phyloP scores from a whole-genome alignment of 805 yeast species.

The Metschnikowia kofuensis region DNA sequence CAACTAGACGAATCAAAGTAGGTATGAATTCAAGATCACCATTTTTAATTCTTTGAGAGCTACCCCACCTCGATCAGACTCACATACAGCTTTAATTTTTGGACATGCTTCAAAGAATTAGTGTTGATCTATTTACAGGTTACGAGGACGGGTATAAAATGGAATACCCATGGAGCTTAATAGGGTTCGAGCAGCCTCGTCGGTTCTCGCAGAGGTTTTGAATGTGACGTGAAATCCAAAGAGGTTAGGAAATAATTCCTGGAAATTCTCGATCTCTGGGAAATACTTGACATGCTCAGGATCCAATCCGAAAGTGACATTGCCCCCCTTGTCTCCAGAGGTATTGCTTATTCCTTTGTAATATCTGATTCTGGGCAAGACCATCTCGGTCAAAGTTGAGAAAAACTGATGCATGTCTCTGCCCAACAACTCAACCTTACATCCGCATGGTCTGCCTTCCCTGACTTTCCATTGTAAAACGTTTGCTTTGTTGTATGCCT shows the following conservation, averaged over 20 bases:
- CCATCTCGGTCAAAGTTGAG: conserved; percentile 83
- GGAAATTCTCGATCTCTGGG: conserved; percentile 91
- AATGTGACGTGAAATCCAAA: conserved; percentile 84
- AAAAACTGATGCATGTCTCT: conserved; percentile 82
- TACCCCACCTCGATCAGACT: too few relatives aligned
- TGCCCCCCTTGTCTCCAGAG: conserved; percentile 84
- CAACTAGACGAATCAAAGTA: too few relatives aligned
- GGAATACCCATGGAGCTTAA: conserved; percentile 82
- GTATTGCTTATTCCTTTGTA: conserved; percentile 73
- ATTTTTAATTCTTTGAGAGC: too few relatives aligned
- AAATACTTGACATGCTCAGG: conserved; percentile 75
- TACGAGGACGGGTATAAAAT: conserved; percentile 38
- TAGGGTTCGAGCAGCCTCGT: conserved; percentile 82
- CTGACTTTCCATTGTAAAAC: conserved; percentile 85
- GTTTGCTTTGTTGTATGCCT: conserved; percentile 71
- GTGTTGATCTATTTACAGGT: conserved; percentile 8
- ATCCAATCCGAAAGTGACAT: conserved; percentile 78
- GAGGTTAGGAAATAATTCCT: conserved; percentile 83
- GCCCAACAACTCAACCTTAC: conserved; percentile 74
- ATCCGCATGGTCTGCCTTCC: conserved; percentile 89
- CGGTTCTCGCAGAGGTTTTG: conserved; percentile 87
- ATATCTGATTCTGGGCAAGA: conserved; percentile 88
- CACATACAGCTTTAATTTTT: too few relatives aligned
- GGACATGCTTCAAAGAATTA: not conserved
- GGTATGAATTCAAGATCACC: too few relatives aligned